phyloP scores from a whole-genome alignment of 768 basidiomycete species.

The Tulasnella calospora region DNA sequence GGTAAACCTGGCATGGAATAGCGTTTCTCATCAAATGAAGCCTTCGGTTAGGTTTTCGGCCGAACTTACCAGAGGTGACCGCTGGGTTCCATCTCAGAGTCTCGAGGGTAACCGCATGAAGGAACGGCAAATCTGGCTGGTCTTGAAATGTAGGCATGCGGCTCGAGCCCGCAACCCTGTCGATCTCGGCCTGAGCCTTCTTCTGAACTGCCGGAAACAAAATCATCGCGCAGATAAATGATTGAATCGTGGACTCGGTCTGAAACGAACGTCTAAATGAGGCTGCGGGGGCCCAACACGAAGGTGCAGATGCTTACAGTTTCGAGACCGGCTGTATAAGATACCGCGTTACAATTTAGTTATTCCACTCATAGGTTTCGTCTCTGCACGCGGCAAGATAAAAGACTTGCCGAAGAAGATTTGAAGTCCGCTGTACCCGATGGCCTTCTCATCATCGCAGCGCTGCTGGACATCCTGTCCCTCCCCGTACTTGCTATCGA shows the following conservation, averaged over 20 bases:
- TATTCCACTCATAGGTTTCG: too few species aligned
- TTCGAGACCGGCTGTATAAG: neutral
- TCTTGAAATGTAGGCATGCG: constrained; percentile 11
- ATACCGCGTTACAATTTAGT: too few species aligned
- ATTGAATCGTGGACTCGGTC: neutral
- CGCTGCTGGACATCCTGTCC: neutral
- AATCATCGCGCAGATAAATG: constrained; percentile 16
- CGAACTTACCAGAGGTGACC: neutral
- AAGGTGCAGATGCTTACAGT: neutral
- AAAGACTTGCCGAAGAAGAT: neutral
- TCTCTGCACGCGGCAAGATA: too few species aligned
- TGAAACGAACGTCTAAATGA: neutral
- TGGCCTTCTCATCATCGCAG: neutral
- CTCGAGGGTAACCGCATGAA: constrained; percentile 16
- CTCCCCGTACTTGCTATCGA: neutral
- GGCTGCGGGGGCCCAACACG: neutral
- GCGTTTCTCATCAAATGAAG: too few species aligned
- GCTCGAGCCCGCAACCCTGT: constrained; percentile 15
- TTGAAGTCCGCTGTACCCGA: neutral
- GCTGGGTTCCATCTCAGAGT: neutral
- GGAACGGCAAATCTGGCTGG: constrained; percentile 11
- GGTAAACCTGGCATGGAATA: too few species aligned
- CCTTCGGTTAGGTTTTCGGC: too few species aligned
- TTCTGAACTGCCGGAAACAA: constrained; percentile 22
- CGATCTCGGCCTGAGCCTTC: constrained; percentile 25